Percentiles rank a stretch among this genome's conserved stretches.
Evolutionary conservation across 2,329 filamentous ascomycete genomes (phyloP).

Genomic region (Myrmaecium sp.): DNA sequence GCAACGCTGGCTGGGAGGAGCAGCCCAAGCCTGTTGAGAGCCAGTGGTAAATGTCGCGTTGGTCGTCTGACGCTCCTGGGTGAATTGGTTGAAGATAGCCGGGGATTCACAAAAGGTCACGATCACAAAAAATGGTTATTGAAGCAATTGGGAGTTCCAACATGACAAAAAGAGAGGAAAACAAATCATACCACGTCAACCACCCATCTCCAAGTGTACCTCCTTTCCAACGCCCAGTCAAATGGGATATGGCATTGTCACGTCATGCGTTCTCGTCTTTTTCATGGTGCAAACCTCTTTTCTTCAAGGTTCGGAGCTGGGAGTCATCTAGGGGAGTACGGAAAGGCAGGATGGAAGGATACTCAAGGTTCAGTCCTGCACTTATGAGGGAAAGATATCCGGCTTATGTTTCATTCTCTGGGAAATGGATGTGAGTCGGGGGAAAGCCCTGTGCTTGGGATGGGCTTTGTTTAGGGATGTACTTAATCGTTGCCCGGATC

Average conservation of each 20-base stretch:
- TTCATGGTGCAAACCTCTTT: too few relatives aligned
- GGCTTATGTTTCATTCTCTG: slow-evolving; percentile 14
- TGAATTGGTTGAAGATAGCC: slow-evolving; percentile 4
- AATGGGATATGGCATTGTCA: neutral
- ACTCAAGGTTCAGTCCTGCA: slow-evolving; percentile 33
- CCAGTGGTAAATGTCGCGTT: slow-evolving; percentile 26
- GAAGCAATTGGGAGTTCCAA: too few relatives aligned
- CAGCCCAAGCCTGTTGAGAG: slow-evolving; percentile 14
- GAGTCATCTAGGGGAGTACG: neutral
- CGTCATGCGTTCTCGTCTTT: too few relatives aligned
- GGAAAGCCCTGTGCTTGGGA: slow-evolving; percentile 96
- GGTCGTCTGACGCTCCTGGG: slow-evolving; percentile 1
- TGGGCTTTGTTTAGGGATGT: slow-evolving; percentile 58
- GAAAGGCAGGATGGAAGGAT: neutral
- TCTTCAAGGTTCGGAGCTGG: too few relatives aligned
- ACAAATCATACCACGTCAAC: slow-evolving; percentile 1
- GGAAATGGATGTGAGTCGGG: slow-evolving; percentile 33
- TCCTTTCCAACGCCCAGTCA: neutral
- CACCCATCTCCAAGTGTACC: neutral
- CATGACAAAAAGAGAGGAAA: too few relatives aligned
- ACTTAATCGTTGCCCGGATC: slow-evolving; percentile 84
- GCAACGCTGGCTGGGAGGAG: slow-evolving; percentile 34
- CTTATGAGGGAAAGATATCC: slow-evolving; percentile 99
- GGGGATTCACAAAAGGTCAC: slow-evolving; percentile 4
- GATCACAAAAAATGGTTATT: slow-evolving; percentile 4